Percentiles rank a stretch among this genome's conserved stretches.
phyloP scores from a whole-genome alignment of 257 asterid species.

The Solanum sparsipilum region DNA sequence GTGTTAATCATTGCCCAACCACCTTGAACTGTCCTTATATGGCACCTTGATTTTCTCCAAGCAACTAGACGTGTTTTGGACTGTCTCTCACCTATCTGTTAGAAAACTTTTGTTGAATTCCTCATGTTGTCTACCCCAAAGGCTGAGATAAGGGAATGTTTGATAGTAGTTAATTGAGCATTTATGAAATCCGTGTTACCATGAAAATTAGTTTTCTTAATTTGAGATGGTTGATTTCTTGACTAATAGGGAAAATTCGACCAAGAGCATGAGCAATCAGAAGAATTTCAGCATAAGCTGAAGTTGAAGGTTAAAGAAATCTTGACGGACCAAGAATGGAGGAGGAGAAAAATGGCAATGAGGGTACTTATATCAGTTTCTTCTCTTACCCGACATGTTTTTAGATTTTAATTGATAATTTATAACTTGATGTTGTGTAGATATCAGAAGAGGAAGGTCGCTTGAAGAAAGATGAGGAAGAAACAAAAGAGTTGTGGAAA shows the following conservation, averaged over 20 bases:
- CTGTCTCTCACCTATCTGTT: background rate
- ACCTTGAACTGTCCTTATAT: background rate
- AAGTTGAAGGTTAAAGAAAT: slow-evolving; percentile 92
- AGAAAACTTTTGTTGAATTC: background rate
- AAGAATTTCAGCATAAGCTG: slow-evolving; percentile 78
- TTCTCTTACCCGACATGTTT: background rate
- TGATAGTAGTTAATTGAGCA: background rate
- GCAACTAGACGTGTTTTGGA: background rate
- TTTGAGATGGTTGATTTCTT: background rate
- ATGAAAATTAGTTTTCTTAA: background rate
- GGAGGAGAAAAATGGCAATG: slow-evolving; percentile 99
- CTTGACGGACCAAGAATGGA: slow-evolving; percentile 97
- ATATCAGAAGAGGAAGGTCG: slow-evolving; percentile 99
- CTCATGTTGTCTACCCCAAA: background rate
- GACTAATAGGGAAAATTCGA: slow-evolving; percentile 67
- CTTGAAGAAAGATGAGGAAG: slow-evolving; percentile 97
- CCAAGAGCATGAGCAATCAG: slow-evolving; percentile 75
- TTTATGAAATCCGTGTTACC: background rate
- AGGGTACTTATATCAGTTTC: slow-evolving; percentile 41
- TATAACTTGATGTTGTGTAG: slow-evolving; percentile 18
- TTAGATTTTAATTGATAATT: background rate
- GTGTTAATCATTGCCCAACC: background rate
- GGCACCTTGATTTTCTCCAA: background rate
- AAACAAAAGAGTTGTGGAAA: slow-evolving; percentile 96
- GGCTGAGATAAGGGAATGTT: background rate